A percentile compares a stretch with the other conserved stretches of the same genome.
Evolutionary conservation across 2,329 filamentous ascomycete genomes (phyloP).

Genomic region (Cryphonectria japonica): DNA sequence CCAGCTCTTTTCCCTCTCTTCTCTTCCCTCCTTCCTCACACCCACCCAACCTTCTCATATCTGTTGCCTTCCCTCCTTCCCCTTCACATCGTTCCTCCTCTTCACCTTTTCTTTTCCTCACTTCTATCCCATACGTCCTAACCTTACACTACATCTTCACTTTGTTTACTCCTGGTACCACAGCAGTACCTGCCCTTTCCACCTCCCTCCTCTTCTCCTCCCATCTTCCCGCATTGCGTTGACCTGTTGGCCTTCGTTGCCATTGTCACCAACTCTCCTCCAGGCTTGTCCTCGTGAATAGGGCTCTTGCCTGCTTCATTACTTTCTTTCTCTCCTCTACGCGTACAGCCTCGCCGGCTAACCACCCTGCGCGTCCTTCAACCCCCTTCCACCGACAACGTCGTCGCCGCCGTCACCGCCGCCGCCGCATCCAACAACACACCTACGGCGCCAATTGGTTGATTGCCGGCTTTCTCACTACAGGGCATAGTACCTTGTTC

Average conservation of each 20-base stretch:
- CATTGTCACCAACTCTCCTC: background rate
- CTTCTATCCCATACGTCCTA: constrained; percentile 33
- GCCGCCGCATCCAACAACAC: constrained; percentile 11
- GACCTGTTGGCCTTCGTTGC: constrained; percentile 18
- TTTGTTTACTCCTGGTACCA: constrained; percentile 17
- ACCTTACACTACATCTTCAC: constrained; percentile 31
- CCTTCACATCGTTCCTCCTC: constrained; percentile 33
- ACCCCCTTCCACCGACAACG: constrained; percentile 24
- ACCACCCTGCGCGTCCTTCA: constrained; percentile 9
- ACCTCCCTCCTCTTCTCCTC: constrained; percentile 27
- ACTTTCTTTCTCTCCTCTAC: constrained; percentile 8
- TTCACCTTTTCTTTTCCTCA: constrained; percentile 37
- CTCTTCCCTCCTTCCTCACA: constrained; percentile 29
- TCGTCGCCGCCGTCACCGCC: constrained; percentile 26
- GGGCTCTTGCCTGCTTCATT: constrained; percentile 17
- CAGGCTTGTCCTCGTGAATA: constrained; percentile 30
- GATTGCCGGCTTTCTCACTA: constrained; percentile 18
- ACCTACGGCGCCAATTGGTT: constrained; percentile 19
- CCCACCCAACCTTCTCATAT: constrained; percentile 32
- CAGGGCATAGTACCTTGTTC: constrained; percentile 24
- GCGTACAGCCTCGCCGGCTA: constrained; percentile 14
- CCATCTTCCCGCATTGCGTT: constrained; percentile 18
- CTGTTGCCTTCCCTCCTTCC: constrained; percentile 32
- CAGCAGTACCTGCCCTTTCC: constrained; percentile 23
- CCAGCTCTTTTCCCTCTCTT: constrained; percentile 19